phyloP scores from a whole-genome alignment of 2,329 filamentous ascomycete genomes.

The Colletotrichum euphorbiae region DNA sequence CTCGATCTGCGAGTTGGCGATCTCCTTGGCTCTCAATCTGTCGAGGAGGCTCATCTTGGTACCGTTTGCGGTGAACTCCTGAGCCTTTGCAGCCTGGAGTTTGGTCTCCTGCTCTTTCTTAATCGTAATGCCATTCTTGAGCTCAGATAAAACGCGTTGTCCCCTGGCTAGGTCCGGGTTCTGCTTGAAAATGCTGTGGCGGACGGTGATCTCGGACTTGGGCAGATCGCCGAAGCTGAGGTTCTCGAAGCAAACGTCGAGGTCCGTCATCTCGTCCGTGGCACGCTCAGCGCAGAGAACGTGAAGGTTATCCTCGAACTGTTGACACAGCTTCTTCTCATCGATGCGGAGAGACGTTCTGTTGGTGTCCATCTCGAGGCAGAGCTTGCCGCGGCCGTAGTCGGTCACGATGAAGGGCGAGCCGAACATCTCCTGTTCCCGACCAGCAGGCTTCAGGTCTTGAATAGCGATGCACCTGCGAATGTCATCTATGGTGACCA shows the following conservation, averaged over 20 bases:
- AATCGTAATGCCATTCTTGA: conserved; percentile 71
- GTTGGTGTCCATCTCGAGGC: conserved; percentile 65
- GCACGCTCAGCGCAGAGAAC: conserved; percentile 55
- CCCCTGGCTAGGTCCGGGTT: conserved; percentile 73
- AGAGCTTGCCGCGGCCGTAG: conserved; percentile 67
- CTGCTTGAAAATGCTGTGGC: conserved; percentile 59
- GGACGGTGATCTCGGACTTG: conserved; percentile 63
- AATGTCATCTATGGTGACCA: conserved; percentile 73
- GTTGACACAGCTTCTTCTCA: conserved; percentile 63
- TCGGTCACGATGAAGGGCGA: conserved; percentile 60
- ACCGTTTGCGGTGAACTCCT: conserved; percentile 55
- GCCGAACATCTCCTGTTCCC: conserved; percentile 34
- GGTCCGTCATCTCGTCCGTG: conserved; percentile 47
- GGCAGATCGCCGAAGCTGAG: conserved; percentile 59
- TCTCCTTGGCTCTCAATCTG: conserved; percentile 78
- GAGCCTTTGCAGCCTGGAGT: conserved; percentile 46
- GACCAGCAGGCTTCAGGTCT: conserved; percentile 52
- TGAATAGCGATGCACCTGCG: conserved; percentile 75
- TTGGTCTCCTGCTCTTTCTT: conserved; percentile 59
- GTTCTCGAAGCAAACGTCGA: conserved; percentile 61
- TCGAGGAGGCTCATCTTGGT: conserved; percentile 77
- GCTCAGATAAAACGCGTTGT: conserved; percentile 74
- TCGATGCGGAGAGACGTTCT: conserved; percentile 55
- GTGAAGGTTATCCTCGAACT: conserved; percentile 66
- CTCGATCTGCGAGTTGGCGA: conserved; percentile 59